Conservation (phyloP, 2,329 filamentous ascomycete species). For the Rhynchosporium agropyri region DNA sequence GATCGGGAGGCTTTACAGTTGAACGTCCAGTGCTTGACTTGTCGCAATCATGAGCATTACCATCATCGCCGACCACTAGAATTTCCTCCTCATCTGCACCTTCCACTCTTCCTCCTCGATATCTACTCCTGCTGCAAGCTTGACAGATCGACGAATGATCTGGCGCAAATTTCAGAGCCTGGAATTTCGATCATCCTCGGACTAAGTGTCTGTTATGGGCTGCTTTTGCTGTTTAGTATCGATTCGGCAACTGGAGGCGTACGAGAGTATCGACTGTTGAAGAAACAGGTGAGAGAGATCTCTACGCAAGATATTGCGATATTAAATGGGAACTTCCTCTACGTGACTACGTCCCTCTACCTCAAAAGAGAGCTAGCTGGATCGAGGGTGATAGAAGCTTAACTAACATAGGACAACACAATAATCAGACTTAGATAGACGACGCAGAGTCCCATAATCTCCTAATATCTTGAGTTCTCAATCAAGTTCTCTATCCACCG, state of each 20-base stretch:
- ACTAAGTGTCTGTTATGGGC: background rate
- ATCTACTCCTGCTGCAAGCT: background rate
- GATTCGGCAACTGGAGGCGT: background rate
- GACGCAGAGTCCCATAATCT: too few relatives aligned
- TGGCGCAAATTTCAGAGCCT: background rate
- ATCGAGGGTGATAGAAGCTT: too few relatives aligned
- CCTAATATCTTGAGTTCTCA: too few relatives aligned
- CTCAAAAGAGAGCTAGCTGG: too few relatives aligned
- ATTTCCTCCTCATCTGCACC: background rate
- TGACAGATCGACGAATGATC: background rate
- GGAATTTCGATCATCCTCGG: background rate
- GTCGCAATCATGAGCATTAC: background rate
- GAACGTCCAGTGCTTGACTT: background rate
- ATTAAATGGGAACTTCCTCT: background rate
- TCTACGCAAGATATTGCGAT: background rate
- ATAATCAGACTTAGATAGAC: too few relatives aligned
- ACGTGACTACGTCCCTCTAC: background rate
- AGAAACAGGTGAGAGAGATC: background rate
- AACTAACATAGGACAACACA: too few relatives aligned
- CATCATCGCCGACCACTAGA: background rate
- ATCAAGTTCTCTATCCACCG: too few relatives aligned
- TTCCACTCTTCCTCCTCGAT: background rate
- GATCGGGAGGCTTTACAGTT: background rate
- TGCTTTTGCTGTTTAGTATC: background rate
- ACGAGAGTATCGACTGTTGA: background rate